phyloP scores from a whole-genome alignment of 345 rosid species.

The Salix viminalis region DNA sequence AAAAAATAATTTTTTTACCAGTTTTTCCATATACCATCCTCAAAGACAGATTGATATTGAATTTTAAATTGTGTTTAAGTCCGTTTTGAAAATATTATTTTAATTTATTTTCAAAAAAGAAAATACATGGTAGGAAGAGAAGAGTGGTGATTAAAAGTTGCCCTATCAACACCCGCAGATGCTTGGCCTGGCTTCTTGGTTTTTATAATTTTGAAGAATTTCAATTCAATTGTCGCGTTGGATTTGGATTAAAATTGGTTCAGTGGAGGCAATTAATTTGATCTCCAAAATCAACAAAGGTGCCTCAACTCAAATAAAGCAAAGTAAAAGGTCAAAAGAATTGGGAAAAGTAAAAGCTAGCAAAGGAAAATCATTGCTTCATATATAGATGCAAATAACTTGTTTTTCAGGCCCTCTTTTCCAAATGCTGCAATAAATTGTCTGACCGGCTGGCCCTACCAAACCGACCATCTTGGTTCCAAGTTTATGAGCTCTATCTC shows the following conservation, averaged over 20 bases:
- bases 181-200: background rate
- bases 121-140: background rate
- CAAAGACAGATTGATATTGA: too few species aligned
- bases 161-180: background rate
- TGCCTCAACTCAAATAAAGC: background rate
- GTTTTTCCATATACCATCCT: too few species aligned
- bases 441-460: slow-evolving; percentile 22
- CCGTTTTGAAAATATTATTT: too few species aligned
- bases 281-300: too few species aligned
- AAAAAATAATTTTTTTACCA: too few species aligned
- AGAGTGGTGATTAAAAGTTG: background rate
- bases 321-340: too few species aligned
- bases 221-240: background rate
- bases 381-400: background rate
- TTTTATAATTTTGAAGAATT: background rate
- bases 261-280: too few species aligned
- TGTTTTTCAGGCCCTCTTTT: background rate
- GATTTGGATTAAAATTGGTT: too few species aligned
- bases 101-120: too few species aligned
- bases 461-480: slow-evolving; percentile 11
- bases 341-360: background rate
- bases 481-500: background rate
- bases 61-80: too few species aligned
- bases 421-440: slow-evolving; percentile 17
- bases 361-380: slow-evolving; percentile 7